Conservation (phyloP, 1,284 basidiomycete genomes). For the Malassezia yamatoensis region DNA sequence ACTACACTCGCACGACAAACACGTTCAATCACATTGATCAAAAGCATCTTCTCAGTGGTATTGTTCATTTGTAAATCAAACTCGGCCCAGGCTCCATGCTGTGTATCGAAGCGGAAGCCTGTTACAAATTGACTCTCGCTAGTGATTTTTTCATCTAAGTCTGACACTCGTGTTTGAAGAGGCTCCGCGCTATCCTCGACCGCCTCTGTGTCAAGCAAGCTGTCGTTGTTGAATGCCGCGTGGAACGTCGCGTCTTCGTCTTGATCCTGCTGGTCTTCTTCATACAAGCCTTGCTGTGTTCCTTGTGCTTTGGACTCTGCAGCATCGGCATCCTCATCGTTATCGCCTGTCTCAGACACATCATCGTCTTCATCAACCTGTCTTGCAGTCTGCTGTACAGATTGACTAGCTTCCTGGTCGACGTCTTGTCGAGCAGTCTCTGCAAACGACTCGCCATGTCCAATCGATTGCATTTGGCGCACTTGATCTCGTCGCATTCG, state of each 20-base stretch:
- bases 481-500: slow-evolving; percentile 70
- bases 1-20: slow-evolving; percentile 41
- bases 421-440: slow-evolving; percentile 49
- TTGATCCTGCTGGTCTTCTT: slow-evolving; percentile 44
- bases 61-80: slow-evolving; percentile 36
- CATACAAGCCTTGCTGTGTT: slow-evolving; percentile 65
- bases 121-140: slow-evolving; percentile 53
- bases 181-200: slow-evolving; percentile 32
- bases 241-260: slow-evolving; percentile 52
- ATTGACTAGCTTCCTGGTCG: background rate
- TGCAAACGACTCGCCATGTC: slow-evolving; percentile 58
- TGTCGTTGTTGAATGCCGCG: slow-evolving; percentile 53
- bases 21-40: slow-evolving; percentile 46
- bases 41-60: slow-evolving; percentile 42
- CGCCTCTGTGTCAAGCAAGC: slow-evolving; percentile 13
- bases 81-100: slow-evolving; percentile 52
- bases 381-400: slow-evolving; percentile 4
- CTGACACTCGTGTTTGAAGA: slow-evolving; percentile 38
- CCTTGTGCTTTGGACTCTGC: slow-evolving; percentile 58
- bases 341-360: slow-evolving; percentile 53
- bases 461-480: slow-evolving; percentile 69
- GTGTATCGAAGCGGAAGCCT: slow-evolving; percentile 62
- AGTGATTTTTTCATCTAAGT: slow-evolving; percentile 52
- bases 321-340: slow-evolving; percentile 65
- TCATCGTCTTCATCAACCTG: slow-evolving; percentile 31